A percentile compares a stretch with the other conserved stretches of the same genome.
phyloP scores from a whole-genome alignment of 2,329 filamentous ascomycete species.

The Botryotinia globosa region DNA sequence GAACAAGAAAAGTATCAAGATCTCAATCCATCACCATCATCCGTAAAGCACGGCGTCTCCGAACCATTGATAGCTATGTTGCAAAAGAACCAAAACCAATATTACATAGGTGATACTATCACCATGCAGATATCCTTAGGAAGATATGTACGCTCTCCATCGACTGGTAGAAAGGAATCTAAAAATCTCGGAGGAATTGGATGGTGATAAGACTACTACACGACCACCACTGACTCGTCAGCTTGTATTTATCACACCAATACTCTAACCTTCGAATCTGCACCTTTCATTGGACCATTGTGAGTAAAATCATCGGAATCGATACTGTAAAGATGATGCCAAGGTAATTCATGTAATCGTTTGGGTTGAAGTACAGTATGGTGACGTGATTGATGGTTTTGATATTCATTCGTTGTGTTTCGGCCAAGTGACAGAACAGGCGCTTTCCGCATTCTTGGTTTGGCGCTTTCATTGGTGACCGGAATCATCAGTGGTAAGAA shows the following conservation, averaged over 20 bases:
- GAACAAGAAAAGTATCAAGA: neutral
- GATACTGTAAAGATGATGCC: slow-evolving; percentile 1
- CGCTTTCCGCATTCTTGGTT: neutral
- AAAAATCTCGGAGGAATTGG: neutral
- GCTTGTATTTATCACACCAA: neutral
- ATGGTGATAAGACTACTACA: neutral
- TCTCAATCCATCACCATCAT: neutral
- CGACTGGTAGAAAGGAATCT: neutral
- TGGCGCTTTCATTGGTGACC: neutral
- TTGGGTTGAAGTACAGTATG: neutral
- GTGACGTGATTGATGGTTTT: neutral
- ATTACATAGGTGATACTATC: neutral
- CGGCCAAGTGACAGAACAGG: neutral
- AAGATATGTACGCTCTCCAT: neutral
- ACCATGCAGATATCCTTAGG: neutral
- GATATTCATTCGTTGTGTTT: neutral
- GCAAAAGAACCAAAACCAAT: neutral
- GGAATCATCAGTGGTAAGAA: neutral
- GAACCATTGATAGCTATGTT: neutral
- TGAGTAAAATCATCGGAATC: neutral
- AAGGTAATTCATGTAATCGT: neutral
- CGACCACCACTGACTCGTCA: neutral
- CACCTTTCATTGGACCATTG: neutral
- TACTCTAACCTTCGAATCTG: neutral
- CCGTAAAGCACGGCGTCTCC: neutral